Percentiles rank a stretch among this genome's conserved stretches.
Conservation (phyloP, 1,284 basidiomycete species). For the Mycosarcoma maydis region DNA sequence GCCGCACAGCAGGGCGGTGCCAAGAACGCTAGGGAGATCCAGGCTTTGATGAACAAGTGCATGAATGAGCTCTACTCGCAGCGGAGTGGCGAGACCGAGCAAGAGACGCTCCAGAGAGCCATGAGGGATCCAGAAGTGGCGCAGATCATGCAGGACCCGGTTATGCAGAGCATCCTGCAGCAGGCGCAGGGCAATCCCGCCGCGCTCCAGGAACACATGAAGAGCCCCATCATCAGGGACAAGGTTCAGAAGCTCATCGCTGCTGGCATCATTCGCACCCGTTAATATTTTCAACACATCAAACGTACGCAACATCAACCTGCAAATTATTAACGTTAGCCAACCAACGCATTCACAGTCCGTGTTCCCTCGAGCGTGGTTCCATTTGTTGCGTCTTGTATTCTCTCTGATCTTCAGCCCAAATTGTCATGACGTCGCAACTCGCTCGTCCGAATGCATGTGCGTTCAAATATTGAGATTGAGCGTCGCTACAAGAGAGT, state of each 20-base stretch:
- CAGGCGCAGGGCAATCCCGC: conserved; percentile 91
- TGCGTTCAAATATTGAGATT: too few species aligned
- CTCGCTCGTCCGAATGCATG: too few species aligned
- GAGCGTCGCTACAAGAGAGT: too few species aligned
- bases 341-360: too few species aligned
- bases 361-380: too few species aligned
- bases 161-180: conserved; percentile 79
- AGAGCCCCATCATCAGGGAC: conserved; percentile 78
- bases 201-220: conserved; percentile 95
- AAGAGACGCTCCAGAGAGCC: conserved; percentile 89
- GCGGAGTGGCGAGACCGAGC: conserved; percentile 87
- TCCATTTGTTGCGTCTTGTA: too few species aligned
- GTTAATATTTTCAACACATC: conserved; percentile 9
- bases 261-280: conserved; percentile 81
- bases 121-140: conserved; percentile 97
- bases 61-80: conserved; percentile 83
- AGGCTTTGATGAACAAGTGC: conserved; percentile 52
- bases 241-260: conserved; percentile 94
- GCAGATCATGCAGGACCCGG: conserved; percentile 72
- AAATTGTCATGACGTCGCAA: too few species aligned
- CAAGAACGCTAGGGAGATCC: conserved; percentile 57
- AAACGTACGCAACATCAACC: too few species aligned
- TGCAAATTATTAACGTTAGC: too few species aligned
- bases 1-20: conserved; percentile 41
- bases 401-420: too few species aligned